A percentile compares a stretch with the other conserved stretches of the same genome.
These are phyloP conservation scores for Ilex aquifolium DNA, from an alignment of 257 asterid species.

Conservation along the genomic window DNA sequence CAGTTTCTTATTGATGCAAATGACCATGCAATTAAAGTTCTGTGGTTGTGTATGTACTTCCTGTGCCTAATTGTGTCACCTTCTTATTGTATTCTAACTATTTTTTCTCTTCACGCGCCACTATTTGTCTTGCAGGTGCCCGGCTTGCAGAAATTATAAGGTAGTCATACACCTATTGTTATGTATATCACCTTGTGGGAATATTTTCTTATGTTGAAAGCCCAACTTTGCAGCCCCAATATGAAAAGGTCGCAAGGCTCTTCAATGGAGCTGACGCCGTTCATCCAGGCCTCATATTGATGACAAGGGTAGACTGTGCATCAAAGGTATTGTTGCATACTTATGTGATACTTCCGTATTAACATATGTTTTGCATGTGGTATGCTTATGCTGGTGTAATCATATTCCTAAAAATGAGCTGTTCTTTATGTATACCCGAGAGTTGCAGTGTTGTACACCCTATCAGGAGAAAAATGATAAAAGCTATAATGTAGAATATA, in stretches of 20 bases:
- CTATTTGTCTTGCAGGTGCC: slow-evolving; percentile 66
- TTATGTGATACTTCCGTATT: too few relatives aligned
- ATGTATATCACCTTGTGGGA: slow-evolving; percentile 2
- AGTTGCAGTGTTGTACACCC: background rate
- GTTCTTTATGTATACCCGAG: background rate
- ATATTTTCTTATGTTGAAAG: slow-evolving; percentile 18
- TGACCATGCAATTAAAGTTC: too few relatives aligned
- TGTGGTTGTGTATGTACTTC: too few relatives aligned
- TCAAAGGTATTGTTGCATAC: slow-evolving; percentile 45
- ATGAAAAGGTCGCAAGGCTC: slow-evolving; percentile 87
- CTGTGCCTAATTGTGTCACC: too few relatives aligned
- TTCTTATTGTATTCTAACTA: too few relatives aligned
- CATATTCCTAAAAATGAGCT: slow-evolving; percentile 5
- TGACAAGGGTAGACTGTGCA: slow-evolving; percentile 96
- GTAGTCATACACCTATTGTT: slow-evolving; percentile 25
- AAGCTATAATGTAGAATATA: background rate
- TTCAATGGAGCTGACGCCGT: slow-evolving; percentile 83
- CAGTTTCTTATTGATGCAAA: too few relatives aligned
- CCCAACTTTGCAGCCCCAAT: slow-evolving; percentile 66
- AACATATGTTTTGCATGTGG: slow-evolving; percentile 13
- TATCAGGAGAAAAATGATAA: background rate
- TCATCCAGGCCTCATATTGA: slow-evolving; percentile 79
- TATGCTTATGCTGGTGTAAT: slow-evolving; percentile 4
- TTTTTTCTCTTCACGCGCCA: too few relatives aligned
- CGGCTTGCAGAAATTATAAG: slow-evolving; percentile 98